A percentile compares a stretch with the other conserved stretches of the same genome.
Conservation (phyloP, 2,329 filamentous ascomycete genomes). For the Phoma sp. region DNA sequence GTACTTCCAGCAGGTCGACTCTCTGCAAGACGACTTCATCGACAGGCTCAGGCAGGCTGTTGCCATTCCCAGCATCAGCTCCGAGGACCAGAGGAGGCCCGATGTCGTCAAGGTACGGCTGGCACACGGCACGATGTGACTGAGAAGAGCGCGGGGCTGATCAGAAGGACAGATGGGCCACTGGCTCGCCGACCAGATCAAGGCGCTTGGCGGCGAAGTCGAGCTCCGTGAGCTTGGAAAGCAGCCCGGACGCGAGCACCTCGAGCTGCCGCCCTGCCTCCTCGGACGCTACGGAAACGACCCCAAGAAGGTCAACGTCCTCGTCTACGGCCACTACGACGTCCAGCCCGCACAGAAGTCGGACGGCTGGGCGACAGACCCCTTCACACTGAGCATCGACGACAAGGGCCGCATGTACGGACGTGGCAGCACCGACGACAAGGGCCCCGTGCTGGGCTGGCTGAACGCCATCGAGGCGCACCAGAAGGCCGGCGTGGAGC, state of each 20-base stretch:
- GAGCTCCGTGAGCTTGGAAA: slow-evolving; percentile 87
- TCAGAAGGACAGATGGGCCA: slow-evolving; percentile 74
- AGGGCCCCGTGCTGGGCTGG: slow-evolving; percentile 97
- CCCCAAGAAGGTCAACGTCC: slow-evolving; percentile 89
- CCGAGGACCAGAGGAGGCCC: slow-evolving; percentile 83
- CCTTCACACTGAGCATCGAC: slow-evolving; percentile 86
- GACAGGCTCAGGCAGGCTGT: slow-evolving; percentile 90
- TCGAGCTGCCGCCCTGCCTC: slow-evolving; percentile 91
- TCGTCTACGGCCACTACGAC: slow-evolving; percentile 98
- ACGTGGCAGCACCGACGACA: slow-evolving; percentile 94
- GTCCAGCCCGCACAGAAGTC: slow-evolving; percentile 93
- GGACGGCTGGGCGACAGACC: slow-evolving; percentile 95
- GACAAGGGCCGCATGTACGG: slow-evolving; percentile 95
- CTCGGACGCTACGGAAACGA: slow-evolving; percentile 92
- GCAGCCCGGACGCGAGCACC: slow-evolving; percentile 87
- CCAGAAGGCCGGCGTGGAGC: slow-evolving; percentile 90
- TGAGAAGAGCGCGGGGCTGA: slow-evolving; percentile 3
- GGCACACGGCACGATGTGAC: not conserved
- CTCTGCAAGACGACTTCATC: slow-evolving; percentile 80
- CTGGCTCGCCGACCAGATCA: slow-evolving; percentile 84
- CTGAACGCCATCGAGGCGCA: slow-evolving; percentile 97
- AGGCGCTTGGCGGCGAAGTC: slow-evolving; percentile 81
- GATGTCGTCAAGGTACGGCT: slow-evolving; percentile 79
- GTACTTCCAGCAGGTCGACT: slow-evolving; percentile 92
- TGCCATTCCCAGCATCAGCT: slow-evolving; percentile 93